Evolutionary conservation across 192 early-diverging fungal genomes (phyloP), one percentile per base, ranked within the genome.

Genomic region (Geranomyces michiganensis): DNA sequence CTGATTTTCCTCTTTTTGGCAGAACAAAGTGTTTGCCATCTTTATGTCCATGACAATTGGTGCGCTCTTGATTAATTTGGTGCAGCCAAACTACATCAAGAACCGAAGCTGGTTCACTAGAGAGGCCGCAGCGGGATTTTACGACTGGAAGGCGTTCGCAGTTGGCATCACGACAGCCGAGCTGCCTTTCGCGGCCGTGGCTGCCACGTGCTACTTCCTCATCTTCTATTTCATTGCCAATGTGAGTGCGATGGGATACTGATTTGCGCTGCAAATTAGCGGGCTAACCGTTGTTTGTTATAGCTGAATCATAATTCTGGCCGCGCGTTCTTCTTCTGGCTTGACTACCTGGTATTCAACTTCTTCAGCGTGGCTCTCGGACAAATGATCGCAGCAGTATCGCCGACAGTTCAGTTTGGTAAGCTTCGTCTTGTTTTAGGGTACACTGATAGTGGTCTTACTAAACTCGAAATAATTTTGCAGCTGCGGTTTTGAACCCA

Each of bases 301-400:
- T 21, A 64, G 62, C 81, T 93, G 33, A 81, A 81, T 45, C 58
- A 31, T 9, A 67, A 70, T 9, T 72, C 83, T 14, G 75, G 79
- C 31, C 72, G 84, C 53, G 80, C 77, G 1, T 82, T 85, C 43
- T 91, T 85, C 63, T 89, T 92, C 56, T 93, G 89, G 68, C 30
- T 90, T n/a, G 68, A 85, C 41, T 79, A 87, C 53, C 73, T 83
- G 27, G 15, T 87, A 33, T 80, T 90, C 67, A 83, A 86, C 51
- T 66, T 92, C 13, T 94, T 90, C 71, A 80, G 88, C 36, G 73
- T 92, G 0, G 85, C 84, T 0, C 75, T 94, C 44, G 91, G 91
- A 53, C 90, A 90, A 64, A 85, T 85, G 45, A 84, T 94, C 68
- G 89, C 89, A 0, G 80, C 89, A 15, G 79, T 89, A 17, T 82